These are phyloP conservation scores for Solanum tarijense DNA, from an alignment of 257 asterid species.

Conservation along the genomic window DNA sequence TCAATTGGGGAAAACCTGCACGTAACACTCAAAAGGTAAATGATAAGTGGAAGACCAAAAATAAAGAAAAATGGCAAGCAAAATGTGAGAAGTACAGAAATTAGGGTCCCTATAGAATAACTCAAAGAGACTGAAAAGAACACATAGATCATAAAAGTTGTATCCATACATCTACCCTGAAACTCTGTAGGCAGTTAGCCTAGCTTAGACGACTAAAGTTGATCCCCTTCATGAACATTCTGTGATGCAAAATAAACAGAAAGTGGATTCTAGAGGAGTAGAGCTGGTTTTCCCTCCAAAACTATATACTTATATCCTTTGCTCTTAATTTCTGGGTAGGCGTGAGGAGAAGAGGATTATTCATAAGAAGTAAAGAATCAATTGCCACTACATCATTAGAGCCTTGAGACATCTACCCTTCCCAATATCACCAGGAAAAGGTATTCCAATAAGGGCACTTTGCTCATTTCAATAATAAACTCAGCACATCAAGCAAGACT, in stretches of 20 bases:
- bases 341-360: background rate
- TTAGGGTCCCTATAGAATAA: background rate
- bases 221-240: background rate
- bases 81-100: background rate
- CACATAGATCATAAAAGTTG: background rate
- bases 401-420: background rate
- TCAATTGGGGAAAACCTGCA: slow-evolving; percentile 84
- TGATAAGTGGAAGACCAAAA: background rate
- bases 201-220: background rate
- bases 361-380: background rate
- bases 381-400: background rate
- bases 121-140: background rate
- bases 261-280: background rate
- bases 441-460: background rate
- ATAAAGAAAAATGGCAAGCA: background rate
- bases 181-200: background rate
- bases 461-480: background rate
- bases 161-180: background rate
- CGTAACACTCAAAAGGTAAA: background rate
- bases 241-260: background rate
- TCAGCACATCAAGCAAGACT: background rate
- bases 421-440: background rate
- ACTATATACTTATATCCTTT: background rate
- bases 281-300: background rate
- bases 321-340: background rate